Base-by-base conservation (phyloP, 257 asterid genomes). In the Capsicum pubescens region DNA sequence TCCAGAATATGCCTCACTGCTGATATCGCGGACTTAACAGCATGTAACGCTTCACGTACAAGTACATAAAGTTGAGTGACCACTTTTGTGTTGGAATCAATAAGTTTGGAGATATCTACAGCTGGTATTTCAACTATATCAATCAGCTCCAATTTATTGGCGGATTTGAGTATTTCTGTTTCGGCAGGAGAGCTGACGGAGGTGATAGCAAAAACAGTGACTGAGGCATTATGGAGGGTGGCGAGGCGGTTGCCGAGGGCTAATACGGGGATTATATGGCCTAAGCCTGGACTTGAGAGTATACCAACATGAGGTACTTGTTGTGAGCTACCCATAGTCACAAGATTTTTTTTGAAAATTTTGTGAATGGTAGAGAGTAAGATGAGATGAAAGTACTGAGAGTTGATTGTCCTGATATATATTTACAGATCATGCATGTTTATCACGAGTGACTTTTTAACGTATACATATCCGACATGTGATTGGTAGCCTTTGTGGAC, bases 211-310 rank as follows among this genome's bases (percentile, higher is more conserved):
- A 93, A 88, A 14, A 93, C 57, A 60, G 93, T 90, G 84, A 88
- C 92, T 12, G 66, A 82, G 81, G 82, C 89, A 56, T 61, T 13
- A 66, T 93, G 94, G 82, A 56, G 84, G 71, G 93, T 39, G 81
- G 90, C 88, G 50, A 94, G 95, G 85, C 92, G 94, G 85, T 89
- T 87, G 52, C 84, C 94, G 8, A 94, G 89, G 86, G 81, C 87
- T 2, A 90, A 57, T 15, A 64, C 83, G 0, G 97, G 98, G 88
- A 88, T 89, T 10, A 94, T 91, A 86, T 94, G 97, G 32, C 98
- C 98, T 86, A 91, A 82, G 42, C 98, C 97, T 19, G 95, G 97
- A 84, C 97, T 91, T 42, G 92, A 72, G 56, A 94, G 86, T 26
- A 94, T 84, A 3, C 87, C 92, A 8, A 91, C 52, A 44, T 91